Evolutionary conservation across 306 rosid species (phyloP).

Genomic region (Fragaria nilgerrensis): DNA sequence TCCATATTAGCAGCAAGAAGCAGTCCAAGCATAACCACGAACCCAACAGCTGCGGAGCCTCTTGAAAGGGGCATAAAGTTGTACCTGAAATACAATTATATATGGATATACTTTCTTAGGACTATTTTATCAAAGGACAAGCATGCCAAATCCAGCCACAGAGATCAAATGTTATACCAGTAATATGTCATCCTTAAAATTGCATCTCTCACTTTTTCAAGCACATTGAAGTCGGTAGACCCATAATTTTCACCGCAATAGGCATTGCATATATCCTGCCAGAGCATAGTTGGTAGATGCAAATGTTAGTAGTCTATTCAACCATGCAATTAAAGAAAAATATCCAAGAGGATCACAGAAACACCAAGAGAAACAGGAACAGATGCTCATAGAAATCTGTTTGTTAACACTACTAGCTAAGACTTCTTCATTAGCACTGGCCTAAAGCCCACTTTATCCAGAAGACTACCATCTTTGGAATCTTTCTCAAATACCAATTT

Average conservation of each 20-base stretch:
- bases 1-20: constrained; percentile 96
- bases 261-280: constrained; percentile 78
- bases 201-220: constrained; percentile 90
- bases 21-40: constrained; percentile 78
- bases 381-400: not conserved
- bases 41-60: constrained; percentile 89
- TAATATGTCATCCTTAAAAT: constrained; percentile 93
- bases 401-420: not conserved
- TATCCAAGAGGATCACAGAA: not conserved
- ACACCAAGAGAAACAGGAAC: not conserved
- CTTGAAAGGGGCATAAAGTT: constrained; percentile 97
- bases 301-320: constrained; percentile 15
- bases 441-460: not conserved
- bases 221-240: constrained; percentile 63
- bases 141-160: constrained; percentile 15
- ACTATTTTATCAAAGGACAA: constrained; percentile 11
- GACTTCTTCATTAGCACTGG: not conserved
- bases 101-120: constrained; percentile 8
- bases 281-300: constrained; percentile 18
- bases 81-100: constrained; percentile 56
- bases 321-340: not conserved
- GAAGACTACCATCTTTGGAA: not conserved
- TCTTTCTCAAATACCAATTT: not conserved
- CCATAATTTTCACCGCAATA: constrained; percentile 86
- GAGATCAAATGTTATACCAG: constrained; percentile 56